phyloP scores from a whole-genome alignment of 345 rosid species.

The Carallia pectinifolia region DNA sequence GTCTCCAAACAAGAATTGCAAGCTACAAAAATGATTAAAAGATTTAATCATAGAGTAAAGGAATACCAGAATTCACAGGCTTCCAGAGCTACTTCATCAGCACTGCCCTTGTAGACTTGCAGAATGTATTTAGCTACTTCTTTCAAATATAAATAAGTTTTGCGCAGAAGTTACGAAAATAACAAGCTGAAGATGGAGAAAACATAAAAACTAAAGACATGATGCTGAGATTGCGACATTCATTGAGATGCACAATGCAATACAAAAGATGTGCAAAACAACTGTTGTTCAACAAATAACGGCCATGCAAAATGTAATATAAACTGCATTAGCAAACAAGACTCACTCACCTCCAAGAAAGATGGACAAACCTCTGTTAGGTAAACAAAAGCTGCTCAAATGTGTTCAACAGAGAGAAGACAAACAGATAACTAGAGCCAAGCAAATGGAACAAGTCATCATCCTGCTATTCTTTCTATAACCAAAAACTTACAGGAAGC shows the following conservation, averaged over 20 bases:
- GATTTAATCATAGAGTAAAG: conserved; percentile 13
- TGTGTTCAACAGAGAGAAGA: conserved; percentile 40
- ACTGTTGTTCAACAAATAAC: neutral
- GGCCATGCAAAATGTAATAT: neutral
- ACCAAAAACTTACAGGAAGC: neutral
- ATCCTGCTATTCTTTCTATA: neutral
- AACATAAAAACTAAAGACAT: too few relatives aligned
- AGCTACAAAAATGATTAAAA: neutral
- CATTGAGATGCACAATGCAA: neutral
- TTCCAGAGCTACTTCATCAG: conserved; percentile 94
- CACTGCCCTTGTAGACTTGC: conserved; percentile 85
- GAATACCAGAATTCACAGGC: conserved; percentile 94
- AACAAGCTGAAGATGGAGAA: neutral
- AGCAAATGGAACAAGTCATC: conserved; percentile 9
- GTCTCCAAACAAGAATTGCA: too few relatives aligned
- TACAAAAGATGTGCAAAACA: conserved; percentile 1
- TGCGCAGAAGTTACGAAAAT: conserved; percentile 6
- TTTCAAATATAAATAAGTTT: conserved; percentile 71
- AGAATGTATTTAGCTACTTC: conserved; percentile 75
- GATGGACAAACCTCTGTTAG: conserved; percentile 74
- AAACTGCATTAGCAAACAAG: conserved; percentile 1
- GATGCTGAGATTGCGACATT: neutral
- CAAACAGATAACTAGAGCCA: neutral
- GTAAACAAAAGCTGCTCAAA: conserved; percentile 90
- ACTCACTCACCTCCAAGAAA: conserved; percentile 60